phyloP scores from a whole-genome alignment of 129 eudicot species.

The Cynara cardunculus region DNA sequence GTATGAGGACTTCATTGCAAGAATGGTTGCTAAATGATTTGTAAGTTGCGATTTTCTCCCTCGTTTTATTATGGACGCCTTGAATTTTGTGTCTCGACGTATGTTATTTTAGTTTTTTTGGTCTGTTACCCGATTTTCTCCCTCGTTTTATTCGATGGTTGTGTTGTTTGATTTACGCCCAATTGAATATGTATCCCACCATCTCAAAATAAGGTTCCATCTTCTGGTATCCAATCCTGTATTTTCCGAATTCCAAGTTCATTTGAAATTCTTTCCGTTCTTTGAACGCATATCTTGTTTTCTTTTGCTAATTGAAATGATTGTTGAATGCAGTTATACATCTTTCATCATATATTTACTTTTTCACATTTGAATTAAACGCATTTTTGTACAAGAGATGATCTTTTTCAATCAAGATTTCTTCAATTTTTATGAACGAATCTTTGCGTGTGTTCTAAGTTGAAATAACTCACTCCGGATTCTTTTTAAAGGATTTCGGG shows the following conservation, averaged over 20 bases:
- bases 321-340: background rate
- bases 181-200: background rate
- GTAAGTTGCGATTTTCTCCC: conserved; percentile 17
- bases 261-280: background rate
- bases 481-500: background rate
- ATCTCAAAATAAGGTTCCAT: background rate
- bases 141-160: background rate
- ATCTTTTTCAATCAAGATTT: conserved; percentile 1
- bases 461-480: background rate
- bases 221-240: background rate
- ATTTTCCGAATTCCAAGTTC: background rate
- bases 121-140: background rate
- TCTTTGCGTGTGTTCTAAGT: conserved; percentile 6
- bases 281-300: background rate
- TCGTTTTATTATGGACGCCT: background rate
- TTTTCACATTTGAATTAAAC: background rate
- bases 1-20: conserved; percentile 69
- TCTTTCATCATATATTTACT: background rate
- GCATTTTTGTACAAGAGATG: background rate
- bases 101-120: background rate
- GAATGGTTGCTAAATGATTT: conserved; percentile 72
- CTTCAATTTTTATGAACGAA: background rate
- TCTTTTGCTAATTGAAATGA: background rate
- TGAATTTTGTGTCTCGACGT: background rate
- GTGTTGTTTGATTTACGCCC: background rate